Evolutionary conservation across 495 filamentous ascomycete species (phyloP).

Genomic region (Astrocystis sublimbata): DNA sequence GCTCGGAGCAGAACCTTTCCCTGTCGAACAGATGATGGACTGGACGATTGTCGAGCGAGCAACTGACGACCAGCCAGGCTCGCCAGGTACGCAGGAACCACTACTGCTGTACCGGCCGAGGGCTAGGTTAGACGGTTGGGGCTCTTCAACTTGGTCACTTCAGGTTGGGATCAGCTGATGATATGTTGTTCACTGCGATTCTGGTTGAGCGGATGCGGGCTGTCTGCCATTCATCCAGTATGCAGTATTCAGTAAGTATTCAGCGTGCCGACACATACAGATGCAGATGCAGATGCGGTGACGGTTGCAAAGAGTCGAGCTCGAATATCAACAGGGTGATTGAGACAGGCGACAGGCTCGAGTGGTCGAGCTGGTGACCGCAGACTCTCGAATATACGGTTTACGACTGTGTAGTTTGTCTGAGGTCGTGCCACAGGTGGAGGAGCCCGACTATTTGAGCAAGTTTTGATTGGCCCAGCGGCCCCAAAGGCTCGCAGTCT

Average conservation of each 20-base stretch:
- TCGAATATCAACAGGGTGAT: constrained; percentile 11
- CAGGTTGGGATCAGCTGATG: constrained; percentile 14
- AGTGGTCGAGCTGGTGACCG: constrained; percentile 1
- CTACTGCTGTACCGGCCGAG: too few species aligned
- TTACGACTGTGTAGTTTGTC: constrained; percentile 30
- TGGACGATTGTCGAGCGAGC: background rate
- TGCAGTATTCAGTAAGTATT: too few species aligned
- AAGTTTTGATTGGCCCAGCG: constrained; percentile 53
- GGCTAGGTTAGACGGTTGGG: background rate
- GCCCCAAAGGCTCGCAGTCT: constrained; percentile 26
- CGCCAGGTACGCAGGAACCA: too few species aligned
- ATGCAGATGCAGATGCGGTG: too few species aligned
- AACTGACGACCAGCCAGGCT: background rate
- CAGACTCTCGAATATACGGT: constrained; percentile 14
- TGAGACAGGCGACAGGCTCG: background rate
- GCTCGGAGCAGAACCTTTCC: background rate
- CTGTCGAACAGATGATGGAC: background rate
- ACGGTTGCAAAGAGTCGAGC: background rate
- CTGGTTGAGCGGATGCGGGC: background rate
- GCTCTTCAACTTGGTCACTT: background rate
- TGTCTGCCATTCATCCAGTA: background rate
- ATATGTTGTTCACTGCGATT: too few species aligned
- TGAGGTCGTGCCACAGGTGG: constrained; percentile 43
- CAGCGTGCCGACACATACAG: too few species aligned
- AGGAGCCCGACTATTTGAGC: constrained; percentile 43